Evolutionary conservation across 2,329 filamentous ascomycete genomes (phyloP), one percentile per base, ranked within the genome.

Genomic region (Immersiporthe knoxdaviesiana): DNA sequence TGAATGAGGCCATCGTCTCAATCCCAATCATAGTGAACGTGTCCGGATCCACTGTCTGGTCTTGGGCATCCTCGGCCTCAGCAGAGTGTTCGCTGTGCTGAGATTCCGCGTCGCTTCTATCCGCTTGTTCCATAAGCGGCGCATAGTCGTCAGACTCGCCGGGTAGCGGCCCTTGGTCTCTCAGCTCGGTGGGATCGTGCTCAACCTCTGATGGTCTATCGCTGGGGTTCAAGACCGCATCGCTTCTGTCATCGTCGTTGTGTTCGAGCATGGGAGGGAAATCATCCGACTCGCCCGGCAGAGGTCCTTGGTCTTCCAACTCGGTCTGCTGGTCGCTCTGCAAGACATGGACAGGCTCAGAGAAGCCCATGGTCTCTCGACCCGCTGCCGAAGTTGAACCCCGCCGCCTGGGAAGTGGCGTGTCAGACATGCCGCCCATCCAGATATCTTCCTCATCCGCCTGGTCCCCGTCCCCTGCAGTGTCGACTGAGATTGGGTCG

Each of bases 1-100:
- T 82, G 67, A 87, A 78, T 0, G 85, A 86, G 2, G 83, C 84
- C 24, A 88, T 78, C 2, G 85, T 86, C 60, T 86, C 82, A 70
- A 87, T 81, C 41, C 85, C 85, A 68, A 88, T 88, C 85, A 88
- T 88, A 74, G 85, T 88, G 71, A 88, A 88, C 52, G 85, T 84
- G 70, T 88, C 86, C 21, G 77, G 78, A 2, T 78, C 79, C 68
- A 74, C 76, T 37, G 75, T 75, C 21, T 76, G 74, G 50, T 74
- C 74, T 5, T 70, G 72, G 24, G 78, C 77, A 32, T 78, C 75
- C 39, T 67, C 65, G 52, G 68, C 70, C 50, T 44, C 64, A 10
- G 59, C 58, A 27, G 56, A 69, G 56, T 59, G 64, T n/a, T 66
- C 72, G 47, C 56, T 70, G 56, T 24, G 66, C 18, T 64, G 56